A percentile compares a stretch with the other conserved stretches of the same genome.
Evolutionary conservation across 1,284 basidiomycete genomes (phyloP).

Genomic region (Ganoderma boninense): DNA sequence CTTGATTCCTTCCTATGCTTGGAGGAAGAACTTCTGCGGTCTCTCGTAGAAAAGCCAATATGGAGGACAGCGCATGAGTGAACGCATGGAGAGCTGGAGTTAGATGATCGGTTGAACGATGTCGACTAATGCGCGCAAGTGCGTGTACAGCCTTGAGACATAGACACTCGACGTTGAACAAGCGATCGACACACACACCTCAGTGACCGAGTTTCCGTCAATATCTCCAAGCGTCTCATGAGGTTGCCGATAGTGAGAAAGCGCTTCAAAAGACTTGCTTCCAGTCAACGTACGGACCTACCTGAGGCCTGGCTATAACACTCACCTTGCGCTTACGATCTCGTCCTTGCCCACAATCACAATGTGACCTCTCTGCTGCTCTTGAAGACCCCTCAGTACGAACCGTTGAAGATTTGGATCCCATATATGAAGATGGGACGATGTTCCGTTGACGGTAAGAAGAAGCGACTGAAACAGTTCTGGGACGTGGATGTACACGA

Average conservation of each 20-base stretch:
- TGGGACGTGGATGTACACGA: constrained; percentile 52
- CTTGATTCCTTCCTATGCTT: not conserved
- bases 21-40: constrained; percentile 22
- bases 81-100: constrained; percentile 70
- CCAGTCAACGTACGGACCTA: constrained; percentile 5
- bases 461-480: constrained; percentile 62
- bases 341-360: constrained; percentile 64
- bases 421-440: constrained; percentile 73
- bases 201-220: constrained; percentile 51
- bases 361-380: constrained; percentile 44
- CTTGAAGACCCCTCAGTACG: constrained; percentile 43
- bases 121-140: not conserved
- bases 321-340: constrained; percentile 62
- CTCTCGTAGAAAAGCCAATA: constrained; percentile 57
- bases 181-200: constrained; percentile 48
- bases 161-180: not conserved
- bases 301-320: not conserved
- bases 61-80: constrained; percentile 65
- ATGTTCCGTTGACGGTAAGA: constrained; percentile 65
- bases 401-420: constrained; percentile 60
- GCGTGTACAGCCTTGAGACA: not conserved
- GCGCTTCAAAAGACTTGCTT: constrained; percentile 59
- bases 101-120: constrained; percentile 39
- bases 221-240: constrained; percentile 67
- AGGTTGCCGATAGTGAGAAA: constrained; percentile 72